Evolutionary conservation across 2,329 filamentous ascomycete species (phyloP), one percentile per base, ranked within the genome.

Genomic region (Elsinoe batatas): DNA sequence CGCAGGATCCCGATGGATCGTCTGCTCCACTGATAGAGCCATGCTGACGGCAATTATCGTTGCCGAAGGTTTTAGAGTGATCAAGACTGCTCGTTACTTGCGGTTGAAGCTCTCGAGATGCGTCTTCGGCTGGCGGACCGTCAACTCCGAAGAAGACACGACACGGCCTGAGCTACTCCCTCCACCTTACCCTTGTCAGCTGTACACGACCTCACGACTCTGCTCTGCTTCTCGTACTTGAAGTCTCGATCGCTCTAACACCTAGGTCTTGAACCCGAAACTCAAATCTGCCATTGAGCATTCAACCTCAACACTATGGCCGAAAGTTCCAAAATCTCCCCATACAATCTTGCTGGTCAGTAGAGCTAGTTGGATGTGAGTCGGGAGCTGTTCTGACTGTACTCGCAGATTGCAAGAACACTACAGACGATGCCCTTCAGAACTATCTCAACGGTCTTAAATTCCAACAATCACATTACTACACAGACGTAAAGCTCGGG

Each of bases 1-100:
- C 74, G 95, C 91, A 67, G 93, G 91, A 86, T 98, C 94, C 81
- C 93, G 76, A 76, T 95, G 87, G 81, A 98, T 96, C 77, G 90
- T 93, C 79, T 98, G 93, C 64, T 88, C 85, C 62, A 87, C 81
- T 62, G 86, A 79, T 75, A 93, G 84, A 65, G 87, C 86, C 91
- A 97, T 97, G 53, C 61, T 74, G 67, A 61, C n/a, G 10, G 17
- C 13, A 22, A 26, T 12, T 1, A 30, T 7, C 7, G 26, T 30
- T 10, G 40, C 18, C 12, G 18, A 22, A 44, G 26, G 26, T n/a
- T 26, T 1, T 44, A 12, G 18, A 42, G 40, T 13, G 18, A 26
- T 44, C 18, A 22, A 22, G 18, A 13, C 10, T 1, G n/a, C 3
- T 11, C 12, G n/a, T 13, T 18, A 2, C 12, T 22, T 30, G 18